Percentiles rank a stretch among this genome's conserved stretches.
Evolutionary conservation across 208 protist genomes (phyloP).

Genomic region (Kentomonas sorsogonicus): DNA sequence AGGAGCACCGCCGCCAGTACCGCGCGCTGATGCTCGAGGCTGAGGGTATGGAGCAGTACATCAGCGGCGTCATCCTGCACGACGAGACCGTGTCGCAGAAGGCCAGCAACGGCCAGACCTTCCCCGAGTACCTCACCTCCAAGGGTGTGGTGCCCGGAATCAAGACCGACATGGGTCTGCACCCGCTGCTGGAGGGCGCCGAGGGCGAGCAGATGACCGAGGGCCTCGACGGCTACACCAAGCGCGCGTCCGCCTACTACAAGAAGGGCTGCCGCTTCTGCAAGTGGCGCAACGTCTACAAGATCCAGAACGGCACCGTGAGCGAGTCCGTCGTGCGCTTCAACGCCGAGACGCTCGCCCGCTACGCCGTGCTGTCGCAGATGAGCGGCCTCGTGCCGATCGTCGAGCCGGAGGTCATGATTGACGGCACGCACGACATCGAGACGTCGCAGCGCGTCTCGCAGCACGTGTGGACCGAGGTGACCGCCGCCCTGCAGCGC

Average conservation of each 20-base stretch:
- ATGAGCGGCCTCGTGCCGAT: constrained; percentile 95
- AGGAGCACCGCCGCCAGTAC: constrained; percentile 92
- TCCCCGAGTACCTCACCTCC: constrained; percentile 77
- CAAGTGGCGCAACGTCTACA: constrained; percentile 96
- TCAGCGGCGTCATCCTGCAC: constrained; percentile 95
- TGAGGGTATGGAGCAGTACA: constrained; percentile 85
- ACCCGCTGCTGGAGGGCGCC: constrained; percentile 74
- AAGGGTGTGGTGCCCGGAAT: constrained; percentile 92
- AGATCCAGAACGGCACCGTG: constrained; percentile 89
- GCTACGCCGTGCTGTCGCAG: constrained; percentile 95
- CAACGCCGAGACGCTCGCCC: constrained; percentile 92
- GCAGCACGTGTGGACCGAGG: constrained; percentile 77
- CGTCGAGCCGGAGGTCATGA: constrained; percentile 96
- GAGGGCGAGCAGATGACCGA: constrained; percentile 92
- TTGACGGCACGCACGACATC: constrained; percentile 93
- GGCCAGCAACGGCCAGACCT: constrained; percentile 72
- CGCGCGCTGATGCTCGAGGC: constrained; percentile 86
- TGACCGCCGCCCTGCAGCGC: constrained; percentile 78
- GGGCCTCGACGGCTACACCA: constrained; percentile 92
- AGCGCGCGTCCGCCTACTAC: constrained; percentile 92
- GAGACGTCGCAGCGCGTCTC: constrained; percentile 81
- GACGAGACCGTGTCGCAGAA: constrained; percentile 96
- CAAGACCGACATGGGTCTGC: constrained; percentile 92
- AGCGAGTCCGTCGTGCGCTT: constrained; percentile 86
- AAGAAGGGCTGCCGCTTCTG: constrained; percentile 94